These are phyloP conservation scores for Apiospora malaysiana DNA, from an alignment of 2,329 filamentous ascomycete genomes.

Conservation along the genomic window DNA sequence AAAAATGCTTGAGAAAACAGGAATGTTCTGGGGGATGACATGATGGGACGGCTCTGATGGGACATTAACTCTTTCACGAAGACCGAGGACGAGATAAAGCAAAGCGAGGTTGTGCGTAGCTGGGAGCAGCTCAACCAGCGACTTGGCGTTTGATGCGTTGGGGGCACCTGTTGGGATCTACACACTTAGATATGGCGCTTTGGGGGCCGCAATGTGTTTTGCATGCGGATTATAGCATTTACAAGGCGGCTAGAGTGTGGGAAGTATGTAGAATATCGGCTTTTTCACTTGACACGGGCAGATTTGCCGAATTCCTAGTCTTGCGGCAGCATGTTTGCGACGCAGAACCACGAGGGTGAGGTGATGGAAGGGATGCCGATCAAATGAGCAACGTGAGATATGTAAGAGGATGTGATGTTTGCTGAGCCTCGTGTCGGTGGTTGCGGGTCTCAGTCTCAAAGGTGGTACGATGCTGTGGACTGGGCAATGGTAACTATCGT, in stretches of 20 bases:
- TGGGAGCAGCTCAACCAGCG: neutral
- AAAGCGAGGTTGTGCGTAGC: neutral
- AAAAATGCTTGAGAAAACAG: neutral
- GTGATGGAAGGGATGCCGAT: neutral
- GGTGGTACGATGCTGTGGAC: conserved; percentile 9
- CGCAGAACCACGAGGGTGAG: neutral
- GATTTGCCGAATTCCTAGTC: neutral
- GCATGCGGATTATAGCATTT: conserved; percentile 21
- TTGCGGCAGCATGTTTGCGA: neutral
- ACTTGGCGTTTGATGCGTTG: conserved; percentile 13
- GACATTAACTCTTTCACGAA: conserved; percentile 10
- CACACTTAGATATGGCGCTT: conserved; percentile 16
- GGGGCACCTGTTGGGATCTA: conserved; percentile 15
- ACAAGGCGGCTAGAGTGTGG: conserved; percentile 16
- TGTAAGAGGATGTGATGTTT: neutral
- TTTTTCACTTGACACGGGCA: neutral
- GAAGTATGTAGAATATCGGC: conserved; percentile 9
- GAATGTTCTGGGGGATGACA: neutral
- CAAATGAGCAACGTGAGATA: neutral
- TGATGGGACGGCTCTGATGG: neutral
- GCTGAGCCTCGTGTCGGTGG: neutral
- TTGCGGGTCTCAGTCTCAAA: neutral
- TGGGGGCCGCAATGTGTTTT: conserved; percentile 11
- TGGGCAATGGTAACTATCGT: neutral
- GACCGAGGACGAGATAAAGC: conserved; percentile 2